Conservation (phyloP, 768 basidiomycete genomes). For the Gautieria morchelliformis region DNA sequence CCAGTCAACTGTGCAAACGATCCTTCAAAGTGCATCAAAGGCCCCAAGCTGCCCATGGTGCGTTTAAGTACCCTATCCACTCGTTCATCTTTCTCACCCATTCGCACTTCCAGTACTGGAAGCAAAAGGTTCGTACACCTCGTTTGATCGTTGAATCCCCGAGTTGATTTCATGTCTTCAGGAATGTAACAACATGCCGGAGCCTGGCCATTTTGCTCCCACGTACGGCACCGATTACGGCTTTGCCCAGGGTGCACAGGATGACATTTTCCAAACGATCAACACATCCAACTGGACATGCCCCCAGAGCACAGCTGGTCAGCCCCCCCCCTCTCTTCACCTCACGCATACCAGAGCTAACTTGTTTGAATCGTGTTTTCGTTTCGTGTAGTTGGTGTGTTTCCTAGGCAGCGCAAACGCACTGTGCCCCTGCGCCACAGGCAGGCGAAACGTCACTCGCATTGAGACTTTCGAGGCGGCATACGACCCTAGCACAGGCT, state of each 20-base stretch:
- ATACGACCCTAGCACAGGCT: too few relatives aligned
- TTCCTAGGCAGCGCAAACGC: background rate
- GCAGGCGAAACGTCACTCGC: background rate
- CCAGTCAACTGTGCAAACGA: conserved; percentile 62
- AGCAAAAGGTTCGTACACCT: background rate
- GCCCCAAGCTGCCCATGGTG: conserved; percentile 7
- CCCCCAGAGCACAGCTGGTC: conserved; percentile 6
- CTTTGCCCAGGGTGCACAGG: conserved; percentile 61
- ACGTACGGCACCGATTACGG: conserved; percentile 60
- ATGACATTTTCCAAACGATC: conserved; percentile 49
- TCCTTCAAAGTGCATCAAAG: conserved; percentile 17
- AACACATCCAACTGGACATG: conserved; percentile 4
- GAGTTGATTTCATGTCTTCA: background rate
- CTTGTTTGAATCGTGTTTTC: too few relatives aligned
- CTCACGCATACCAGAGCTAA: too few relatives aligned
- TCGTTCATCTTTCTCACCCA: background rate
- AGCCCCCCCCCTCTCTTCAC: too few relatives aligned
- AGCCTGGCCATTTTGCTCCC: conserved; percentile 4
- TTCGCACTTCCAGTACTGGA: conserved; percentile 11
- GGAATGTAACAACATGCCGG: conserved; percentile 16
- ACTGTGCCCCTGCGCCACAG: background rate
- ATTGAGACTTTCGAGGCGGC: too few relatives aligned
- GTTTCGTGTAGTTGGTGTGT: background rate
- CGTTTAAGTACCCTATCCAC: background rate
- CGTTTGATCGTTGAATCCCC: conserved; percentile 9